Evolutionary conservation across 108 stramenopile genomes (phyloP).

Genomic region (Schizochytrium sp.): DNA sequence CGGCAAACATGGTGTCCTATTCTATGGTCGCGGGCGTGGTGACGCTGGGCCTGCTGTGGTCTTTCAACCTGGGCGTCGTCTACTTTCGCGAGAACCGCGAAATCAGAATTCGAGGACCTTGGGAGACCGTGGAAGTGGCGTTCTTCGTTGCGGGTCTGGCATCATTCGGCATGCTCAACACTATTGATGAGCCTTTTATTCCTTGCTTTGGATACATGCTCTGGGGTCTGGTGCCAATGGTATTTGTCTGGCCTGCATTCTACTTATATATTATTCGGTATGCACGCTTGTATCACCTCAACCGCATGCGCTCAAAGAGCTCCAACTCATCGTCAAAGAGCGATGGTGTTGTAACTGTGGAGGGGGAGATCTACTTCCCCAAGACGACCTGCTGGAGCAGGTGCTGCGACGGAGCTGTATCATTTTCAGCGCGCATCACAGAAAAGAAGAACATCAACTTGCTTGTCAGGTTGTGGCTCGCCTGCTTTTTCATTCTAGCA

Average conservation of each 20-base stretch:
- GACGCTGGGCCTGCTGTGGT: background rate
- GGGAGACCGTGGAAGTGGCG: slow-evolving; percentile 7
- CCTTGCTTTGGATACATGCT: slow-evolving; percentile 44
- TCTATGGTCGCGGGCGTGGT: slow-evolving; percentile 24
- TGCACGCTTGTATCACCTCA: background rate
- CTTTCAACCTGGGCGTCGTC: slow-evolving; percentile 2
- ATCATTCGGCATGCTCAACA: slow-evolving; percentile 2
- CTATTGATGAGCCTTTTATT: background rate
- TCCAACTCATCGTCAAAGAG: slow-evolving; percentile 2
- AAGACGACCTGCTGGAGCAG: background rate
- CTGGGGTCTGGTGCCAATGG: slow-evolving; percentile 39
- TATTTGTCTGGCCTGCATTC: slow-evolving; percentile 54
- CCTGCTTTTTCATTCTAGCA: background rate
- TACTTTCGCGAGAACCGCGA: background rate
- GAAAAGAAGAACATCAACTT: background rate
- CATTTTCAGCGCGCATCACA: background rate
- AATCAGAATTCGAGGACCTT: background rate
- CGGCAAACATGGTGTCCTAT: background rate
- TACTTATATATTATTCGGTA: slow-evolving; percentile 10
- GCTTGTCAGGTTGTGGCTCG: background rate
- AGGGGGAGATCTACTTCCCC: background rate
- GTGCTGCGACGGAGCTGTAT: background rate
- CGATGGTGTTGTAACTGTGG: background rate
- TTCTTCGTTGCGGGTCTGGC: background rate
- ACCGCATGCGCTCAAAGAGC: slow-evolving; percentile 12